Evolutionary conservation across 495 filamentous ascomycete genomes (phyloP).

Genomic region (Articulospora tetracladia): DNA sequence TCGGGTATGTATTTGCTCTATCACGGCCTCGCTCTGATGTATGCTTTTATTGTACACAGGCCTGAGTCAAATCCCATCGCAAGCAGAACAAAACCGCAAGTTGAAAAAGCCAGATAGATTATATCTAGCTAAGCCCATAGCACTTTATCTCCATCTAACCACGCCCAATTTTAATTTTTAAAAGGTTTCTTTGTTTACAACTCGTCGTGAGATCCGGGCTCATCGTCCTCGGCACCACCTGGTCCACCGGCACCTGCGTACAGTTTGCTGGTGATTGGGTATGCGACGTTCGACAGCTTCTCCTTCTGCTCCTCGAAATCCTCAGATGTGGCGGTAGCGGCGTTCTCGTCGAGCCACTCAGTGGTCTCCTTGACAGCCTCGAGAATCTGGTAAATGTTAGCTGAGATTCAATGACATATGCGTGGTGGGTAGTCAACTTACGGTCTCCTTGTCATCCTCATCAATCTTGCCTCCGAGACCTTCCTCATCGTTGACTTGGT

Average conservation of each 20-base stretch:
- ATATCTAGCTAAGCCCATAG: neutral
- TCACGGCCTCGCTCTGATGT: no score
- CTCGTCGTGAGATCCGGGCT: slow-evolving; percentile 81
- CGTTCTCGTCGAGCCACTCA: slow-evolving; percentile 98
- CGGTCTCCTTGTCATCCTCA: slow-evolving; percentile 96
- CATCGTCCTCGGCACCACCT: slow-evolving; percentile 64
- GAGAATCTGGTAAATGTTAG: slow-evolving; percentile 57
- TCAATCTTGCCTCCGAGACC: slow-evolving; percentile 97
- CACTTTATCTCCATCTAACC: neutral
- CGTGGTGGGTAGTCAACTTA: slow-evolving; percentile 36
- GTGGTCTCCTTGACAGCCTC: slow-evolving; percentile 96
- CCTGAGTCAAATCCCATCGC: no score
- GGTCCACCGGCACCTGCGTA: slow-evolving; percentile 62
- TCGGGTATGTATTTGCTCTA: no score
- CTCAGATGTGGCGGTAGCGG: slow-evolving; percentile 75
- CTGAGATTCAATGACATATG: neutral
- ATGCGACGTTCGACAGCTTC: slow-evolving; percentile 93
- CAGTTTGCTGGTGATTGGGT: slow-evolving; percentile 98
- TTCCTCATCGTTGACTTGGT: slow-evolving; percentile 97
- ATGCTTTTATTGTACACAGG: neutral
- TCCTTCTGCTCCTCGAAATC: slow-evolving; percentile 99
- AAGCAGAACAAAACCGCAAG: neutral
- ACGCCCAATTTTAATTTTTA: neutral
- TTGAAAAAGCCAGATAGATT: neutral
- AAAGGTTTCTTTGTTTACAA: slow-evolving; percentile 69